phyloP scores from a whole-genome alignment of 768 basidiomycete genomes.

The Psilocybe azurescens region DNA sequence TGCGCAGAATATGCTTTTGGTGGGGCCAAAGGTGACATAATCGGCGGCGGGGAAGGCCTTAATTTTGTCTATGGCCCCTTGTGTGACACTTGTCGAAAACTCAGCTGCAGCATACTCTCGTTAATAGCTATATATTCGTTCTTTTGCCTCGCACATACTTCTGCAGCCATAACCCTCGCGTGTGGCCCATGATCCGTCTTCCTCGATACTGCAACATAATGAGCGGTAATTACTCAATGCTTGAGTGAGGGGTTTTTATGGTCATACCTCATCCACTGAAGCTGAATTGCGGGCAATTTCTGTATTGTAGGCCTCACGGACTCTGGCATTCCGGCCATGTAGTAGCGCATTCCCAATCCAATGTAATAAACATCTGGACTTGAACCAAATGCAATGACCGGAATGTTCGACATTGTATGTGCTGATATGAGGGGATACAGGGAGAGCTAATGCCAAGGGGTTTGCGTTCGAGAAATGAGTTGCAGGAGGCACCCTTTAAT shows the following conservation, averaged over 20 bases:
- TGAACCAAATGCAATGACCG: slow-evolving; percentile 7
- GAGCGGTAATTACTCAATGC: neutral
- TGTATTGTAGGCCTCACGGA: neutral
- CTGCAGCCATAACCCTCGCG: neutral
- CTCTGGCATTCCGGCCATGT: neutral
- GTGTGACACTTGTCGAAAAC: neutral
- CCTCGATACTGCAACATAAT: neutral
- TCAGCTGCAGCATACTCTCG: neutral
- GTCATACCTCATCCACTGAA: slow-evolving; percentile 7
- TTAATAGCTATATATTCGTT: neutral
- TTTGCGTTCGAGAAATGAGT: too few relatives aligned
- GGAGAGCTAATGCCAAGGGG: neutral
- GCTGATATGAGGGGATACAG: neutral
- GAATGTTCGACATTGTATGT: slow-evolving; percentile 1
- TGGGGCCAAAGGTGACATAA: slow-evolving; percentile 11
- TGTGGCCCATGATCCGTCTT: slow-evolving; percentile 5
- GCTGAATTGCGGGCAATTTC: slow-evolving; percentile 2
- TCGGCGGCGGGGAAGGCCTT: neutral
- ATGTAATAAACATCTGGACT: slow-evolving; percentile 6
- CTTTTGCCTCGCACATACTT: neutral
- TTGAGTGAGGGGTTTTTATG: too few relatives aligned
- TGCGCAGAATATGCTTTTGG: neutral
- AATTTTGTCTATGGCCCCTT: neutral
- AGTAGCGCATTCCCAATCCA: slow-evolving; percentile 6
- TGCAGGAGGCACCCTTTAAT: too few relatives aligned